A percentile compares a stretch with the other conserved stretches of the same genome.
phyloP scores from a whole-genome alignment of 139 green algal species.

The Coelastrella sp. region DNA sequence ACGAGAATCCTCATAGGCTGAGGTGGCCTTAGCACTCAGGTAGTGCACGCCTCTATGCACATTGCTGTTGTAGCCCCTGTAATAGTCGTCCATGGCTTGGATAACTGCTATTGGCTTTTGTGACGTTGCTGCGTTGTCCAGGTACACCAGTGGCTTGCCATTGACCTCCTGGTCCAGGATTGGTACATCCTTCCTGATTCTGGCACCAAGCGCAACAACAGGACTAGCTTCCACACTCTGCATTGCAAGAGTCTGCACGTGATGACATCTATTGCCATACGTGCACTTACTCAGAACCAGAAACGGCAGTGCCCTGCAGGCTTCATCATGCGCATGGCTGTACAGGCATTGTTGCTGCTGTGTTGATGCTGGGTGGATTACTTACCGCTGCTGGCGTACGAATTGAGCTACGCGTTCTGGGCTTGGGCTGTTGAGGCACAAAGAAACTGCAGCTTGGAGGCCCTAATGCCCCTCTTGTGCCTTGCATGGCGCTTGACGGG shows the following conservation, averaged over 20 bases:
- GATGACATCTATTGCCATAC: no score
- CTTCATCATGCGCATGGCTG: no score
- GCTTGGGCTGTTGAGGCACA: not conserved
- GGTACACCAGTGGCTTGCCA: constrained; percentile 92
- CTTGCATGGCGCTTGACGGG: not conserved
- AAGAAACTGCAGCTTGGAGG: constrained; percentile 33
- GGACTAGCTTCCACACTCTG: constrained; percentile 14
- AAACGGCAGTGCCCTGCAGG: not conserved
- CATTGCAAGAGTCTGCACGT: not conserved
- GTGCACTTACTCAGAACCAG: not conserved
- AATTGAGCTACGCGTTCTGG: not conserved
- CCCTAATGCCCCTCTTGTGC: not conserved
- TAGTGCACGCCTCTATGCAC: constrained; percentile 96
- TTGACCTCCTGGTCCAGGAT: constrained; percentile 88
- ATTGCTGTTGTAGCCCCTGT: constrained; percentile 93
- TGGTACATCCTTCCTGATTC: constrained; percentile 82
- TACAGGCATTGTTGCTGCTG: not conserved
- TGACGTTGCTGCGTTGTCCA: constrained; percentile 97
- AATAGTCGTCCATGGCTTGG: constrained; percentile 84
- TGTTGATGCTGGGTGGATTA: not conserved
- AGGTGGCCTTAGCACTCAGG: constrained; percentile 85
- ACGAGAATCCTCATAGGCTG: constrained; percentile 91
- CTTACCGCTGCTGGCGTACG: constrained; percentile 20
- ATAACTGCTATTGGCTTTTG: constrained; percentile 92
- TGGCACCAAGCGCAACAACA: constrained; percentile 12